phyloP scores from a whole-genome alignment of 345 rosid species.

The Lepidium didymum region DNA sequence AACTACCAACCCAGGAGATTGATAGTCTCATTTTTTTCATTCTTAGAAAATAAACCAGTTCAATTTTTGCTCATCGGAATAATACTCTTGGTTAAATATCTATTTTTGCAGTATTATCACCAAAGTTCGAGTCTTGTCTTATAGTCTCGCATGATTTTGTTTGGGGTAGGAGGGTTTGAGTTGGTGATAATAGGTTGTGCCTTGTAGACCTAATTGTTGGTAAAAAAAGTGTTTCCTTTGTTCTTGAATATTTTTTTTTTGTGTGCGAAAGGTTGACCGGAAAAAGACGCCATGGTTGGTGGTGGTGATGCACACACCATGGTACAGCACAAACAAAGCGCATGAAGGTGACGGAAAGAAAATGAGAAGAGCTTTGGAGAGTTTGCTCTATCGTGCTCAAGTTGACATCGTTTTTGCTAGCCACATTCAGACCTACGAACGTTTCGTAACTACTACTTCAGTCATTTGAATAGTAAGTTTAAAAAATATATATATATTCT shows the following conservation, averaged over 20 bases:
- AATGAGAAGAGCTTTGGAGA: slow-evolving; percentile 73
- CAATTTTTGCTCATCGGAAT: too few relatives aligned
- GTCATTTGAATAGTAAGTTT: background rate
- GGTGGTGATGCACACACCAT: slow-evolving; percentile 73
- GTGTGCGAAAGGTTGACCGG: slow-evolving; percentile 37
- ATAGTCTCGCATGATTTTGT: too few relatives aligned
- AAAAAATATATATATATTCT: background rate
- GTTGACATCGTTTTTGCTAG: slow-evolving; percentile 81
- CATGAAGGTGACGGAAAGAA: slow-evolving; percentile 89
- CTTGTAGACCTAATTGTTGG: too few relatives aligned
- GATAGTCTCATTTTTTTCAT: background rate
- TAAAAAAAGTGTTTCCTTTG: background rate
- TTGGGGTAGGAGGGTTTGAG: too few relatives aligned
- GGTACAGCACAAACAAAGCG: slow-evolving; percentile 82
- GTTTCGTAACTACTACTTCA: slow-evolving; percentile 54
- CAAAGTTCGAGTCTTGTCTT: too few relatives aligned
- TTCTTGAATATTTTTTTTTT: background rate
- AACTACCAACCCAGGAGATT: background rate
- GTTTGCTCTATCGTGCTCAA: slow-evolving; percentile 49
- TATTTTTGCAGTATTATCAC: too few relatives aligned
- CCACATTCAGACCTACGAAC: slow-evolving; percentile 85
- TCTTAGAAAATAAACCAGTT: background rate
- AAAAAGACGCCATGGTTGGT: slow-evolving; percentile 69
- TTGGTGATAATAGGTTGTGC: too few relatives aligned
- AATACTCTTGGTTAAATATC: too few relatives aligned